These are phyloP conservation scores for Aspergillus viridinutans DNA, from an alignment of 2,329 filamentous ascomycete genomes.

Conservation along the genomic window DNA sequence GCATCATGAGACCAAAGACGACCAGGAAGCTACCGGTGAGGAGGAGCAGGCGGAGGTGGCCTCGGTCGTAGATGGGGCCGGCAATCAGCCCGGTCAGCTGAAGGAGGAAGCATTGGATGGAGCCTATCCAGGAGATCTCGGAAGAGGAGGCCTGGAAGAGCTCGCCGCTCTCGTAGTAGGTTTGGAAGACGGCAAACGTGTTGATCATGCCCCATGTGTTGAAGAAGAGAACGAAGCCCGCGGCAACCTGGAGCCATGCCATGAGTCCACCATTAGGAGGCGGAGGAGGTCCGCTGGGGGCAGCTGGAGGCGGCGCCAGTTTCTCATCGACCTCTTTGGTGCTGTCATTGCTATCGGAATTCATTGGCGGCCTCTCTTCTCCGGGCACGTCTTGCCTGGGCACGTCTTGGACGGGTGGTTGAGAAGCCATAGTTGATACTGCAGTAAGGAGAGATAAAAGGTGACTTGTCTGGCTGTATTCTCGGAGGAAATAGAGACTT, in stretches of 20 bases:
- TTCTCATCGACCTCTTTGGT: no score
- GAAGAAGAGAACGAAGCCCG: conserved; percentile 20
- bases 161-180: conserved; percentile 51
- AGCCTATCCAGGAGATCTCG: conserved; percentile 56
- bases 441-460: no score
- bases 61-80: conserved; percentile 5
- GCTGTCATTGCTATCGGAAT: no score
- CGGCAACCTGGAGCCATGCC: conserved; percentile 19
- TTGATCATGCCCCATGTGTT: conserved; percentile 4
- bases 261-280: conserved; percentile 17
- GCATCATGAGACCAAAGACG: conserved; percentile 23
- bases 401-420: no score
- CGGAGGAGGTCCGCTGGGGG: neutral
- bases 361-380: no score
- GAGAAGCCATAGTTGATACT: no score
- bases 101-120: conserved; percentile 40
- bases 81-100: neutral
- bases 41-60: conserved; percentile 2
- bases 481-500: no score
- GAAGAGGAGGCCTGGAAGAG: conserved; percentile 48
- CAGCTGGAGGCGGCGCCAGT: no score
- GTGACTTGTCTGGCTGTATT: no score
- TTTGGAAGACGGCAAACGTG: conserved; percentile 43
- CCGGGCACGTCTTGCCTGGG: no score
- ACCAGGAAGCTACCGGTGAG: conserved; percentile 9